Conservation (phyloP, 2,329 filamentous ascomycete genomes). For the Epichloe brachyelytri region DNA sequence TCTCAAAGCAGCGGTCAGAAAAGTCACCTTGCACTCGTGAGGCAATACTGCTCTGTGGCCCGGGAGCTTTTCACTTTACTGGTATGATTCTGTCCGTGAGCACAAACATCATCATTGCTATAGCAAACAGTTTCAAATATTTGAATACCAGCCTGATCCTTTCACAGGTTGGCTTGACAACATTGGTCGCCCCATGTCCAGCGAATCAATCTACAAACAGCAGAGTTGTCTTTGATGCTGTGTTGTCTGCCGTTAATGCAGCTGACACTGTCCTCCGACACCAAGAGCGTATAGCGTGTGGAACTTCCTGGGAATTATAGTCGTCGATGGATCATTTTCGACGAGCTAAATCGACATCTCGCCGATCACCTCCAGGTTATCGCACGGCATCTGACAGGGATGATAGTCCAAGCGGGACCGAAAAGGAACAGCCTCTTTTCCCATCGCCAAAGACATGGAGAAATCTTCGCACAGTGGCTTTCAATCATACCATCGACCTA, state of each 20-base stretch:
- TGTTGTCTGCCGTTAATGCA: not conserved
- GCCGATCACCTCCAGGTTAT: not conserved
- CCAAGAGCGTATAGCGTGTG: not conserved
- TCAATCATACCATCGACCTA: not conserved
- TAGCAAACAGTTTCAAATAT: not conserved
- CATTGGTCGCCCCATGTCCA: not conserved
- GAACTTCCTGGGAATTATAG: not conserved
- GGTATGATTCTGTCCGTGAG: not conserved
- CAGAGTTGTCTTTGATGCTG: not conserved
- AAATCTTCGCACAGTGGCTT: not conserved
- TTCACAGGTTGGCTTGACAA: not conserved
- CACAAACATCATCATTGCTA: not conserved
- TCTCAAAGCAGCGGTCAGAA: not conserved
- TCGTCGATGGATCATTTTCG: not conserved
- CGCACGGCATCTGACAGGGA: not conserved
- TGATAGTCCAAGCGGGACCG: not conserved
- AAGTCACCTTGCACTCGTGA: not conserved
- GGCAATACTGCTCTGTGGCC: not conserved
- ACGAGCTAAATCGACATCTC: not conserved
- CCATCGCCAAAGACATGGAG: not conserved
- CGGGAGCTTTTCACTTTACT: not conserved
- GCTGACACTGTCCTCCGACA: not conserved
- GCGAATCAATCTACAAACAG: not conserved
- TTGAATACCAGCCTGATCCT: too few relatives aligned
- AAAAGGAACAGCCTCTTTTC: not conserved